A percentile compares a stretch with the other conserved stretches of the same genome.
Evolutionary conservation across 495 filamentous ascomycete genomes (phyloP).

Genomic region (Aspergillus diversus): DNA sequence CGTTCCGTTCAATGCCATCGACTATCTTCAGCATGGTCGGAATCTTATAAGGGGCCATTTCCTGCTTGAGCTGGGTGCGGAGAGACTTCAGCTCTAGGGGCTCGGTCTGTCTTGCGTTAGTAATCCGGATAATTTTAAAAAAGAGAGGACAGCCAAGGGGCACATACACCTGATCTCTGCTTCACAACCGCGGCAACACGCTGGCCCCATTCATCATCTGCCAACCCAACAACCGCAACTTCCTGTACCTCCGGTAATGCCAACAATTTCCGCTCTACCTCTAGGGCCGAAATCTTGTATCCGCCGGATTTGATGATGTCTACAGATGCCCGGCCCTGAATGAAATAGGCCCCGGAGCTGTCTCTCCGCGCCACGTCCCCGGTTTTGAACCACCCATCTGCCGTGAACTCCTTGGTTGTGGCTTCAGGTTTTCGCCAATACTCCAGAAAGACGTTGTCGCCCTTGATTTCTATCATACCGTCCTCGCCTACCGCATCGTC

Average conservation of each 20-base stretch:
- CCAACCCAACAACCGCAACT: slow-evolving; percentile 47
- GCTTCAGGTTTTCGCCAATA: slow-evolving; percentile 50
- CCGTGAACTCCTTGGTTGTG: slow-evolving; percentile 45
- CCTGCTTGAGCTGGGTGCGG: slow-evolving; percentile 41
- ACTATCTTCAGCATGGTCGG: slow-evolving; percentile 49
- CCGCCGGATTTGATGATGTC: slow-evolving; percentile 53
- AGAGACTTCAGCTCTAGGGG: slow-evolving; percentile 41
- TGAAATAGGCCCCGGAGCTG: slow-evolving; percentile 44
- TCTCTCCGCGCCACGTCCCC: slow-evolving; percentile 49
- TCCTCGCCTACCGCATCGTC: slow-evolving; percentile 37
- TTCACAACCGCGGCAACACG: slow-evolving; percentile 48
- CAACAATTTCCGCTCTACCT: slow-evolving; percentile 50
- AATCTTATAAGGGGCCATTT: slow-evolving; percentile 54
- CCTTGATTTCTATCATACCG: slow-evolving; percentile 52
- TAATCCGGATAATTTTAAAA: not conserved
- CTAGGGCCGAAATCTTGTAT: slow-evolving; percentile 50
- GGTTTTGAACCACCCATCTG: slow-evolving; percentile 54
- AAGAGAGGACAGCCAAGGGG: not conserved
- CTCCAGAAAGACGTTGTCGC: slow-evolving; percentile 48
- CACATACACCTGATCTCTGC: slow-evolving; percentile 43
- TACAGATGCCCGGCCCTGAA: slow-evolving; percentile 50
- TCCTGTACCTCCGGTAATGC: slow-evolving; percentile 41
- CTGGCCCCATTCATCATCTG: slow-evolving; percentile 51
- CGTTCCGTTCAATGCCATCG: slow-evolving; percentile 50
- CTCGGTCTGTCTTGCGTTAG: slow-evolving; percentile 30